phyloP scores from a whole-genome alignment of 257 asterid species.

The Solanum lycopersicoides region DNA sequence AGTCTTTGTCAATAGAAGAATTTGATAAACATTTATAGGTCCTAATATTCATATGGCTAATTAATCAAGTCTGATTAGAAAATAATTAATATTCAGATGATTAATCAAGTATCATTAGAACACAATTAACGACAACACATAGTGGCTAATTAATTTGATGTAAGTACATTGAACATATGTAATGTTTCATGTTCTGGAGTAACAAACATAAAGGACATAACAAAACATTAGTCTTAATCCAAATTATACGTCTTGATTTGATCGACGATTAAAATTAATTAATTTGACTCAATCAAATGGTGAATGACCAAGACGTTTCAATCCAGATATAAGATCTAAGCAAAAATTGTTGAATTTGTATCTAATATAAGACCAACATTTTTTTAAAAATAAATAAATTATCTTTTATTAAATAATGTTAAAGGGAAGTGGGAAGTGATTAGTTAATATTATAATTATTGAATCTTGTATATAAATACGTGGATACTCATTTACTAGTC shows the following conservation, averaged over 20 bases:
- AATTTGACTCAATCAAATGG: not conserved
- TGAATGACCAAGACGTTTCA: not conserved
- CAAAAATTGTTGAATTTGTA: not conserved
- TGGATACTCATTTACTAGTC: not conserved
- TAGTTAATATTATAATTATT: not conserved
- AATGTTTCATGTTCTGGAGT: not conserved
- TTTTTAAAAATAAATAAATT: too few relatives aligned
- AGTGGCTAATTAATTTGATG: not conserved
- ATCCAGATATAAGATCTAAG: not conserved
- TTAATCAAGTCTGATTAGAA: not conserved
- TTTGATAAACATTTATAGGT: not conserved
- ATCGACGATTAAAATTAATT: not conserved
- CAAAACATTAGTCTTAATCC: not conserved
- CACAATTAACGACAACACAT: not conserved
- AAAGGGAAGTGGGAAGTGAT: not conserved
- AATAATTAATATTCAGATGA: not conserved
- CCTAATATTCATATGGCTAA: not conserved
- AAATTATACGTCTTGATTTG: not conserved
- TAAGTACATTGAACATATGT: not conserved
- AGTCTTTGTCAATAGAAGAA: not conserved
- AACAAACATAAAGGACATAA: not conserved
- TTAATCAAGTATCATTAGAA: not conserved
- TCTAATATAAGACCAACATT: not conserved
- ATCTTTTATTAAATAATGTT: not conserved
- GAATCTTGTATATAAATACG: not conserved